Percentiles rank a stretch among this genome's conserved stretches.
phyloP scores from a whole-genome alignment of 176 grass and related monocot genomes.

The Otatea glauca region DNA sequence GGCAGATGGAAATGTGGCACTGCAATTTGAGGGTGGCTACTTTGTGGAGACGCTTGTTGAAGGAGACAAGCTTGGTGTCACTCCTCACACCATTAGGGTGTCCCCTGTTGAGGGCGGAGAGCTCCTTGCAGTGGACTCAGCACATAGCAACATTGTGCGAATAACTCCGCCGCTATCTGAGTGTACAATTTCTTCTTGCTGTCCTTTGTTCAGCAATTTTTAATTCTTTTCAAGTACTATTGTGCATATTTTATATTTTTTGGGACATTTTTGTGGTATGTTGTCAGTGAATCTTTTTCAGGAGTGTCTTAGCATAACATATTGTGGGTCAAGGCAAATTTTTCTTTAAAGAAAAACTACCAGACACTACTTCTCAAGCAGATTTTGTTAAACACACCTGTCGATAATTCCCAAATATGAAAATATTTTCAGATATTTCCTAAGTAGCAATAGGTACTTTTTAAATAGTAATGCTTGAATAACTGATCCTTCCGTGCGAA shows the following conservation, averaged over 20 bases:
- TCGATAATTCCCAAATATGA: background rate
- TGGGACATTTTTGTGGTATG: background rate
- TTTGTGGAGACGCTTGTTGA: conserved; percentile 96
- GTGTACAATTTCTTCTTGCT: conserved; percentile 59
- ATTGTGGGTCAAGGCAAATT: background rate
- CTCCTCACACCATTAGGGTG: conserved; percentile 88
- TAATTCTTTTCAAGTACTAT: conserved; percentile 13
- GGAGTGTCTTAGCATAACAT: background rate
- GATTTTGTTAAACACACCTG: background rate
- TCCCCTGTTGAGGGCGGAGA: conserved; percentile 81
- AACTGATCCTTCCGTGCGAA: background rate
- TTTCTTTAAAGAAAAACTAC: background rate
- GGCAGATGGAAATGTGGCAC: conserved; percentile 67
- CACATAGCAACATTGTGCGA: conserved; percentile 91
- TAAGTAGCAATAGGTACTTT: background rate
- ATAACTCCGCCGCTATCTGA: conserved; percentile 89
- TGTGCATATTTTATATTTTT: background rate
- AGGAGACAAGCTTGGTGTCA: conserved; percentile 86
- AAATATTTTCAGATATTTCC: background rate
- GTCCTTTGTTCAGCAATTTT: background rate
- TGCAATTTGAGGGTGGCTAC: conserved; percentile 88
- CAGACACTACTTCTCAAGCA: background rate
- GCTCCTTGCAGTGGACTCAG: conserved; percentile 86
- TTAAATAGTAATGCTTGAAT: conserved; percentile 5
- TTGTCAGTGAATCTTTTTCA: background rate